phyloP scores from a whole-genome alignment of 2,329 filamentous ascomycete species.

The Atkinsonella hypoxylon region DNA sequence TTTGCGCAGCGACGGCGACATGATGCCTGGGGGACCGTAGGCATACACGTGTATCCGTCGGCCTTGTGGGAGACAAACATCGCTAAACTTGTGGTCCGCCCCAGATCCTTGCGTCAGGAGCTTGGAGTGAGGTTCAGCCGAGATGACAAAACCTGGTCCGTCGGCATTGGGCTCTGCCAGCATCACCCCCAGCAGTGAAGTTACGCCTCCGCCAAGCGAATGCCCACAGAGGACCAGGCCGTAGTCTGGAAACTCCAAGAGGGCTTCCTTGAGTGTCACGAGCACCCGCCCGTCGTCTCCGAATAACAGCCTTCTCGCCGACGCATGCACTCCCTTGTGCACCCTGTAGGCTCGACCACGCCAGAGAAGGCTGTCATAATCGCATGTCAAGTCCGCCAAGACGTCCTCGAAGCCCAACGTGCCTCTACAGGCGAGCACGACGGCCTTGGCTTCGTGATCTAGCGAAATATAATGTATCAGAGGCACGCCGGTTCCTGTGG shows the following conservation, averaged over 20 bases:
- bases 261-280: conserved; percentile 50
- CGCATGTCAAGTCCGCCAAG: conserved; percentile 61
- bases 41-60: conserved; percentile 69
- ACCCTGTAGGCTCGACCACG: conserved; percentile 54
- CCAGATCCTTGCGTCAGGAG: conserved; percentile 23
- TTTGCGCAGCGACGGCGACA: conserved; percentile 57
- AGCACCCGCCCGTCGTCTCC: conserved; percentile 56
- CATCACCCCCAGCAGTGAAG: conserved; percentile 58
- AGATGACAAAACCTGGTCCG: conserved; percentile 51
- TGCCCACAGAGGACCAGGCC: conserved; percentile 59
- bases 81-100: conserved; percentile 14
- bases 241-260: conserved; percentile 57
- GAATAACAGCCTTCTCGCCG: conserved; percentile 54
- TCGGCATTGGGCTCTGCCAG: conserved; percentile 49
- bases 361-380: conserved; percentile 56
- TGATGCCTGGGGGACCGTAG: conserved; percentile 62
- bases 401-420: conserved; percentile 65
- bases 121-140: conserved; percentile 33
- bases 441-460: conserved; percentile 58
- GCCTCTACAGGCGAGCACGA: conserved; percentile 61
- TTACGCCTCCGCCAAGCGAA: conserved; percentile 58
- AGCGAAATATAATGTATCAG: conserved; percentile 63
- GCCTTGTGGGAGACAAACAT: conserved; percentile 48
- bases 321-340: conserved; percentile 64
- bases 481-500: conserved; percentile 54